A percentile compares a stretch with the other conserved stretches of the same genome.
Evolutionary conservation across 306 rosid species (phyloP).

Genomic region (Astragalus glycyphyllos): DNA sequence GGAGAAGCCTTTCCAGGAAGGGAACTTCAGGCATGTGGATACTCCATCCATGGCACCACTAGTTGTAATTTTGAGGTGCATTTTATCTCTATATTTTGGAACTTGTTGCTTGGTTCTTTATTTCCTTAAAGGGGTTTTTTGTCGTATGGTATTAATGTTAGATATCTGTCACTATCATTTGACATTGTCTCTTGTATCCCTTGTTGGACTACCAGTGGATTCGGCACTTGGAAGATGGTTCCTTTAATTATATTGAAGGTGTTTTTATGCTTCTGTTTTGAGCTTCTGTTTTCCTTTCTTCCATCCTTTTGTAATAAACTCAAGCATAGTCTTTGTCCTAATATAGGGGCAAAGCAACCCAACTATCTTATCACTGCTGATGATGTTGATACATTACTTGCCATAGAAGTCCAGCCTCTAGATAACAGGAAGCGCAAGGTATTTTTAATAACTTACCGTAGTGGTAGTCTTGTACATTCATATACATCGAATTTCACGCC

Average conservation of each 20-base stretch:
- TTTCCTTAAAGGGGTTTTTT: constrained; percentile 18
- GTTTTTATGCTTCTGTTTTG: constrained; percentile 39
- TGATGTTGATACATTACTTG: constrained; percentile 85
- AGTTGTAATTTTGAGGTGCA: constrained; percentile 95
- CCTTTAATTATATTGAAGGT: constrained; percentile 90
- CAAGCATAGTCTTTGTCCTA: constrained; percentile 39
- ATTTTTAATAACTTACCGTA: constrained; percentile 33
- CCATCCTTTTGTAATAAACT: constrained; percentile 33
- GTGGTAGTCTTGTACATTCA: constrained; percentile 22
- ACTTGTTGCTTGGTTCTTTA: constrained; percentile 32
- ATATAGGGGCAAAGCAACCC: constrained; percentile 92
- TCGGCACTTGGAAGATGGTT: constrained; percentile 90
- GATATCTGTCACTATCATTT: constrained; percentile 34
- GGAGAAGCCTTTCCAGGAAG: constrained; percentile 91
- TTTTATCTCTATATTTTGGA: constrained; percentile 39
- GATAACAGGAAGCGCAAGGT: constrained; percentile 98
- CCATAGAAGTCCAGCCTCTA: constrained; percentile 94
- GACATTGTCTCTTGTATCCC: constrained; percentile 42
- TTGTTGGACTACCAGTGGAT: constrained; percentile 75
- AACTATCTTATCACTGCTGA: constrained; percentile 87
- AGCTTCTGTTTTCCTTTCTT: constrained; percentile 31
- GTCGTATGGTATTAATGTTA: constrained; percentile 23
- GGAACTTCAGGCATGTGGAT: constrained; percentile 90
- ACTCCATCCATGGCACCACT: constrained; percentile 89
- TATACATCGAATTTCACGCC: constrained; percentile 2